phyloP scores from a whole-genome alignment of 2,329 filamentous ascomycete species.

The Cladophialophora yegresii region DNA sequence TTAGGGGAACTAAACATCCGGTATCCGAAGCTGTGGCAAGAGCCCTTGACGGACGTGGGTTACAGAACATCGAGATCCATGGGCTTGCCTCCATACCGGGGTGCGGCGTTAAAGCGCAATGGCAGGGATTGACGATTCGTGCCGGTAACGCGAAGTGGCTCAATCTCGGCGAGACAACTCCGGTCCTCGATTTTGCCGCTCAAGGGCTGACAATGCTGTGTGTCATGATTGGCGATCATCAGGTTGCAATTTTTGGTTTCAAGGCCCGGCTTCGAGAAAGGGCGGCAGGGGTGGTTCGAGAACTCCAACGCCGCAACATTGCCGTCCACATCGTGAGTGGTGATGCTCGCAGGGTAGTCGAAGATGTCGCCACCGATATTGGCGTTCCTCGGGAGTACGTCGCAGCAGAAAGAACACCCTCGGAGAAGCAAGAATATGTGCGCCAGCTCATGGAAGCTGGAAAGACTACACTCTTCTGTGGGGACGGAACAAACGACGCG shows the following conservation, averaged over 20 bases:
- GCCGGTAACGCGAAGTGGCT: slow-evolving; percentile 43
- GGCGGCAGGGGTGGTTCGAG: slow-evolving; percentile 54
- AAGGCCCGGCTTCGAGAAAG: slow-evolving; percentile 52
- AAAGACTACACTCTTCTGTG: slow-evolving; percentile 64
- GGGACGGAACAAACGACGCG: slow-evolving; percentile 79
- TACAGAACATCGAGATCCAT: slow-evolving; percentile 29
- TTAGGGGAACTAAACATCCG: slow-evolving; percentile 51
- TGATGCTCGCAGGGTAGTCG: slow-evolving; percentile 55
- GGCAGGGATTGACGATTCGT: slow-evolving; percentile 18
- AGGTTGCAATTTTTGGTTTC: slow-evolving; percentile 56
- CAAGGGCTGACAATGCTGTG: slow-evolving; percentile 58
- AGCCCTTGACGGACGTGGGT: slow-evolving; percentile 42
- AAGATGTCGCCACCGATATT: slow-evolving; percentile 49
- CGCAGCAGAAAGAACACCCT: slow-evolving; percentile 53
- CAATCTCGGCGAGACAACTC: slow-evolving; percentile 38
- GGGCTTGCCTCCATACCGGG: slow-evolving; percentile 39
- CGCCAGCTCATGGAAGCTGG: slow-evolving; percentile 39
- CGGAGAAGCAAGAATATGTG: slow-evolving; percentile 59
- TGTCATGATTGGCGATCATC: slow-evolving; percentile 52
- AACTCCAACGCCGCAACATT: slow-evolving; percentile 54
- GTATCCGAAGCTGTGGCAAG: slow-evolving; percentile 53
- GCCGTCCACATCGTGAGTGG: slow-evolving; percentile 59
- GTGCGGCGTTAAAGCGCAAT: slow-evolving; percentile 36
- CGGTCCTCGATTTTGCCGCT: slow-evolving; percentile 42
- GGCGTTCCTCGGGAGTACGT: slow-evolving; percentile 46